Evolutionary conservation across 208 protist genomes (phyloP), one percentile per base, ranked within the genome.

Genomic region (Naegleria lovaniensis): DNA sequence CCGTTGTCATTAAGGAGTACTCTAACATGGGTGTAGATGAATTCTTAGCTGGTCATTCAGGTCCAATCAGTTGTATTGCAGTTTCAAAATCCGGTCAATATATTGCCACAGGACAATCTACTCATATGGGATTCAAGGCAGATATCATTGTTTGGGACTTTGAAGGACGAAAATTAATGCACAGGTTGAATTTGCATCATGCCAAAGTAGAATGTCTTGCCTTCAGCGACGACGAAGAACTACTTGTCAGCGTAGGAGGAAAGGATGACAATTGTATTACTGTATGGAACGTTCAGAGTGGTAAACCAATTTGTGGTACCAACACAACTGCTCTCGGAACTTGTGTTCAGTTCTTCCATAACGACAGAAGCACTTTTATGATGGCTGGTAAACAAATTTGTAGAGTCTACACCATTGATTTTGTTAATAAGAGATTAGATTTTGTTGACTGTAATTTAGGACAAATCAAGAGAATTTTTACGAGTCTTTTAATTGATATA

Each of bases 221-320:
- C 11, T 99, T 99, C 93, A 98, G 97, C n/a, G 93, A 93, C 39
- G 95, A 98, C 75, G 97, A 98, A 92, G 85, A 94, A 87, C 98
- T 95, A 88, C 94, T 99, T 33, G 97, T 95, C 39, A 97, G 97
- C 22, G 93, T 99, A 88, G 98, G 98, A 52, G 98, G 97, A 43
- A 85, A 95, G 38, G 98, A 99, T 92, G 98, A 99, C 93, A 98
- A 98, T 94, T 96, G 95, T 11, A 94, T 98, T 3, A 97, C 98
- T 3, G 92, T 98, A 29, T 99, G 97, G 97, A 96, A 98, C 88
- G 94, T 98, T 36, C 92, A 95, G 41, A 97, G 94, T 0, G 97
- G 97, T 16, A 93, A 96, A 5, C 96, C 97, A 16, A 93, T 98
- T 22, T 98, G 97, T 92, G 96, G 96, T 52, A 94, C 95, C 0